Base-by-base conservation (phyloP, 768 basidiomycete species). In the Pulveroboletus sp. region DNA sequence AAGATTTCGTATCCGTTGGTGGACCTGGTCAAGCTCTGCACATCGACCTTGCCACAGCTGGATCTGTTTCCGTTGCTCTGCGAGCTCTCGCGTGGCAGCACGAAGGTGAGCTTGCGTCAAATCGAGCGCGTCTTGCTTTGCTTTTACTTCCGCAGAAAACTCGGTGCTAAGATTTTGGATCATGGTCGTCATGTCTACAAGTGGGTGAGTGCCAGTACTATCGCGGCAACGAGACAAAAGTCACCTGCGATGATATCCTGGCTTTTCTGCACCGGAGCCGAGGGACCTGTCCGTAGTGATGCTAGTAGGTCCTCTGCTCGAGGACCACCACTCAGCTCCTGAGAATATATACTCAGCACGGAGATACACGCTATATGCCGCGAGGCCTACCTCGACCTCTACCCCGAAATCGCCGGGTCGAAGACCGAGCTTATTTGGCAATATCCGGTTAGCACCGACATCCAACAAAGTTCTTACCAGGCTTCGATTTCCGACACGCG, bases 341-440 rank as follows among this genome's bases (percentile, higher is more conserved):
- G 47, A 25, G 51, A 25, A 11, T 9, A 52, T 8, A 40, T 40
- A 20, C 23, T 55, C 32, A 58, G 29, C 16, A 33, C 11, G 2
- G 12, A 33, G 17, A 6, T 16, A 43, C 21, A 45, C 5, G 25
- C n/a, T 43, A 19, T 43, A 34, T 23, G 12, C 4, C 8, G 17
- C 6, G 27, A 21, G 38, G 65, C 81, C 52, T 58, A 90, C 94
- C 74, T 94, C 91, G 11, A 84, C 84, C 63, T 94, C 92, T 4
- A 98, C 82, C 16, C 97, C 97, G 63, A 94, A 99, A 66, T 99
- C 97, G 8, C 86, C 91, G 2, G 97, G 90, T 44, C 90, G 78
- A 61, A 99, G 70, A 4, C 97, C 97, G 37, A 99, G 73, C 64
- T 97, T 97, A 70, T 99, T 99, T 17, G 87, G 80, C 51, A 90